Conservation (phyloP, 2,329 filamentous ascomycete species). For the Tympanopsis confertula region DNA sequence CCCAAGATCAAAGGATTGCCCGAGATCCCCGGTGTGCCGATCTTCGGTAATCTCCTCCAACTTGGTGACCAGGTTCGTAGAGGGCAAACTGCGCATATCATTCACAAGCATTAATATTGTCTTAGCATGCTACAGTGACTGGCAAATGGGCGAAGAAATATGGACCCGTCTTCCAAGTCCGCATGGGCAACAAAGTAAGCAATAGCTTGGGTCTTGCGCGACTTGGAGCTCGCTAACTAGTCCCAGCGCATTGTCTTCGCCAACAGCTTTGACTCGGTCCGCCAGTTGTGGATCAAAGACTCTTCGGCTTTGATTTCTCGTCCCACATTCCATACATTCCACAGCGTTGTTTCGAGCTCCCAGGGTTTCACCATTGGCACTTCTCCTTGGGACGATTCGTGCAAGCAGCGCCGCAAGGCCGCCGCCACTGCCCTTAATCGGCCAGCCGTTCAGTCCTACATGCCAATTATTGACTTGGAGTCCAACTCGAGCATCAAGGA, state of each 20-base stretch:
- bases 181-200: constrained; percentile 54
- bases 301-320: constrained; percentile 69
- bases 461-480: constrained; percentile 74
- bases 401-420: constrained; percentile 65
- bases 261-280: constrained; percentile 66
- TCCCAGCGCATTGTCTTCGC: constrained; percentile 60
- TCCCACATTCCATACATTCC: constrained; percentile 71
- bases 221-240: constrained; percentile 4
- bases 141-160: constrained; percentile 47
- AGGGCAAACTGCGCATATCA: too few species aligned
- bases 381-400: constrained; percentile 73
- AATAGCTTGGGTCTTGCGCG: neutral
- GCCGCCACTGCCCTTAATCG: constrained; percentile 69
- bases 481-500: constrained; percentile 62
- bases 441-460: constrained; percentile 65
- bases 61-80: constrained; percentile 36
- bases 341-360: constrained; percentile 64
- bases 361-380: constrained; percentile 76
- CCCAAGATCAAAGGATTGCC: constrained; percentile 50
- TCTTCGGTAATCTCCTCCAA: constrained; percentile 53
- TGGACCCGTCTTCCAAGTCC: constrained; percentile 54
- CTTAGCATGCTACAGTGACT: constrained; percentile 40
- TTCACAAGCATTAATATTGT: too few species aligned
- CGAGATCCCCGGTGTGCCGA: constrained; percentile 46
- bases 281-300: constrained; percentile 66